Evolutionary conservation across 1,284 basidiomycete genomes (phyloP).

Genomic region (Ceratobasidium sp.): DNA sequence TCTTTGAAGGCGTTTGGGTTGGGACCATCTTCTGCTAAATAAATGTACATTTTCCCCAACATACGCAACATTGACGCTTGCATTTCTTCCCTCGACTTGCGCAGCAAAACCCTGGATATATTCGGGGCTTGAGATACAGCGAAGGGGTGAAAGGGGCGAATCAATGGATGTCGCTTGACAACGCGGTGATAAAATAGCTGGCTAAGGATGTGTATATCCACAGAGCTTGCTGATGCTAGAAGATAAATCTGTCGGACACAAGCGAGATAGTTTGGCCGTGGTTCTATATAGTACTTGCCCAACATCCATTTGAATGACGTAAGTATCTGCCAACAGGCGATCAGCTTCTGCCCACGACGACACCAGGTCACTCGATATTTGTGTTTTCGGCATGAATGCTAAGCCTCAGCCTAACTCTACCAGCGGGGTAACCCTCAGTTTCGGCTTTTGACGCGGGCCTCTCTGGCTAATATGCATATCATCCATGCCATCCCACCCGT

Average conservation of each 20-base stretch:
- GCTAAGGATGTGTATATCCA: too few species aligned
- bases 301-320: background rate
- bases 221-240: too few species aligned
- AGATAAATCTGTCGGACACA: too few species aligned
- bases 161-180: too few species aligned
- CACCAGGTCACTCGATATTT: background rate
- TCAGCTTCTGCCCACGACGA: background rate
- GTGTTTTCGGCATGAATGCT: background rate
- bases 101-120: too few species aligned
- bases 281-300: background rate
- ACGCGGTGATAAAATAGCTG: too few species aligned
- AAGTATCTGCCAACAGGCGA: background rate
- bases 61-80: too few species aligned
- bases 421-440: background rate
- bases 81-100: too few species aligned
- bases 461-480: background rate
- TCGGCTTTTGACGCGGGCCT: background rate
- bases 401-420: background rate
- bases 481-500: background rate
- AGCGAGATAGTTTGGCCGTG: too few species aligned
- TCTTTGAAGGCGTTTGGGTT: conserved; percentile 31
- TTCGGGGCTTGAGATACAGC: too few species aligned
- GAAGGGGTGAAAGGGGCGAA: too few species aligned
- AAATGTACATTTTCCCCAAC: too few species aligned
- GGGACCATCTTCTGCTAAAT: conserved; percentile 36